Conservation (phyloP, 805 yeast genomes). For the Wickerhamiella siamensis region DNA sequence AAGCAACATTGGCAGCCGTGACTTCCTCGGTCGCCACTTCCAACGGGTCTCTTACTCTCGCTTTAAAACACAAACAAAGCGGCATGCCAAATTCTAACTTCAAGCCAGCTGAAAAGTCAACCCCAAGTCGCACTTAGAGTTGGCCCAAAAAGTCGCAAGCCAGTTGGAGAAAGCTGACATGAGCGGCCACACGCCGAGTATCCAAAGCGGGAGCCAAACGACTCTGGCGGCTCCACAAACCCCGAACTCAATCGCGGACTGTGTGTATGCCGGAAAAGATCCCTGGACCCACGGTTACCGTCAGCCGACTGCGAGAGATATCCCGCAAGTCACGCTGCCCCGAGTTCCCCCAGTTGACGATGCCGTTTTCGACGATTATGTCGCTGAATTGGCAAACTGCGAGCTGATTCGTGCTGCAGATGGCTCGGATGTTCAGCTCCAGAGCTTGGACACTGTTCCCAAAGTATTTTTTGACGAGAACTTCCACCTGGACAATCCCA, state of each 20-base stretch:
- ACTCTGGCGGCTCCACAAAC: background rate
- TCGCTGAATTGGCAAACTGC: conserved; percentile 29
- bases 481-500: conserved; percentile 78
- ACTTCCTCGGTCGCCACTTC: conserved; percentile 9
- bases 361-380: conserved; percentile 32
- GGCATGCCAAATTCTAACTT: too few species aligned
- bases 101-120: too few species aligned
- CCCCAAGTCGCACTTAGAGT: background rate
- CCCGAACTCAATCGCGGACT: conserved; percentile 55
- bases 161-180: background rate
- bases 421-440: conserved; percentile 3
- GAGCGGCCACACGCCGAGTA: background rate
- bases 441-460: conserved; percentile 39
- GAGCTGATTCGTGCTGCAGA: conserved; percentile 8
- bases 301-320: conserved; percentile 64
- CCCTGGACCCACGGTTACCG: conserved; percentile 28
- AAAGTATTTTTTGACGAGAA: conserved; percentile 47
- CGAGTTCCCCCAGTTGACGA: conserved; percentile 35
- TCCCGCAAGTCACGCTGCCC: conserved; percentile 63
- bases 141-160: background rate
- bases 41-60: conserved; percentile 9
- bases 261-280: conserved; percentile 39
- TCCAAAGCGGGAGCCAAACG: background rate
- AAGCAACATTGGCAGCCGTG: conserved; percentile 2
- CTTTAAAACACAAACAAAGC: too few species aligned